Percentiles rank a stretch among this genome's conserved stretches.
These are phyloP conservation scores for Leishmania lainsoni DNA, from an alignment of 208 protist genomes.

Conservation along the genomic window DNA sequence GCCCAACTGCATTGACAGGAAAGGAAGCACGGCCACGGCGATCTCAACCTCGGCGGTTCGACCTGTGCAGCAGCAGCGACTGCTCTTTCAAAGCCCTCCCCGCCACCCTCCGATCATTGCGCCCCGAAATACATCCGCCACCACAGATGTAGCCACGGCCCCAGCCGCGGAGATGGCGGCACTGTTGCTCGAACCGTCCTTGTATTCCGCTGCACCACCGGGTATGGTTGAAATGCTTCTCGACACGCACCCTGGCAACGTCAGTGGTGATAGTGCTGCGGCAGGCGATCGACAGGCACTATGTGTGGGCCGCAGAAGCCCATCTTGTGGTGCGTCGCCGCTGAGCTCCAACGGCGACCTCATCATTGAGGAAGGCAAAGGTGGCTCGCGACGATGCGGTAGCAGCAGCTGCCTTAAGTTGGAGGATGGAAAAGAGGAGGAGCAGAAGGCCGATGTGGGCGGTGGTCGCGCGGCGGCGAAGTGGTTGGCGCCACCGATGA, in stretches of 20 bases:
- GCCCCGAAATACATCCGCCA: background rate
- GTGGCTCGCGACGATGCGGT: background rate
- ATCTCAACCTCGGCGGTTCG: background rate
- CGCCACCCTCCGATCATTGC: conserved; percentile 1
- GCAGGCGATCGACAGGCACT: background rate
- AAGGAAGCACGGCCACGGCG: background rate
- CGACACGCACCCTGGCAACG: background rate
- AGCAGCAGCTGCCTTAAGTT: background rate
- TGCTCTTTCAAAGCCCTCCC: conserved; percentile 15
- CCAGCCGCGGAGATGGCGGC: conserved; percentile 11
- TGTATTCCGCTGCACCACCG: background rate
- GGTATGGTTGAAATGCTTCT: background rate
- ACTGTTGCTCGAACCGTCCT: background rate
- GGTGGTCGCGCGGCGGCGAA: background rate
- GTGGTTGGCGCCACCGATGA: conserved; percentile 27
- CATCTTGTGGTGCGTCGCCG: background rate
- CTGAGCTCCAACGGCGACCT: background rate
- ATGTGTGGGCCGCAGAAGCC: background rate
- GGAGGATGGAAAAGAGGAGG: background rate
- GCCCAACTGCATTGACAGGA: background rate
- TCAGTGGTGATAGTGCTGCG: conserved; percentile 3
- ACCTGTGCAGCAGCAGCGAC: background rate
- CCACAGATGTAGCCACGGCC: background rate
- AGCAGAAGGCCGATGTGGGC: background rate
- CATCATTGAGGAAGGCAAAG: background rate